These are phyloP conservation scores for Clavispora vitiphila DNA, from an alignment of 805 yeast genomes.

Conservation along the genomic window DNA sequence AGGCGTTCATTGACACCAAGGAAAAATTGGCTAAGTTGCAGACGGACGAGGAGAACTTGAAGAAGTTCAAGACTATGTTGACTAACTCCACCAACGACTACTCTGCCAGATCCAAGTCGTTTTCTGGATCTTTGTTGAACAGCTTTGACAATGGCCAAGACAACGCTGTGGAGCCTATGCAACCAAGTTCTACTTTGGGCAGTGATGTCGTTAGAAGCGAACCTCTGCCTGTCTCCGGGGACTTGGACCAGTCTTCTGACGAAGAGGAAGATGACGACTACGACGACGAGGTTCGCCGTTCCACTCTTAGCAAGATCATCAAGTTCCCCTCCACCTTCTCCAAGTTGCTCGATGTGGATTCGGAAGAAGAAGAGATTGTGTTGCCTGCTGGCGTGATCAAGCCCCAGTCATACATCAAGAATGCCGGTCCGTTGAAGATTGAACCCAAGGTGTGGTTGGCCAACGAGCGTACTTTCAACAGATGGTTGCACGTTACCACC, in stretches of 20 bases:
- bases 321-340: constrained; percentile 25
- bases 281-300: constrained; percentile 12
- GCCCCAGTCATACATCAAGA: constrained; percentile 75
- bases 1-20: constrained; percentile 65
- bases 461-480: constrained; percentile 92
- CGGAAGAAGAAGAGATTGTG: constrained; percentile 77
- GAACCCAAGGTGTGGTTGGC: constrained; percentile 99
- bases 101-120: constrained; percentile 36
- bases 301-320: constrained; percentile 17
- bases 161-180: constrained; percentile 1
- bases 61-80: constrained; percentile 38
- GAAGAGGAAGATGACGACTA: constrained; percentile 31
- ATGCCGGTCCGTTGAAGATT: constrained; percentile 87
- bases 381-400: constrained; percentile 86
- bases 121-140: constrained; percentile 30
- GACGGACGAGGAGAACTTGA: constrained; percentile 41
- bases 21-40: constrained; percentile 46
- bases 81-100: constrained; percentile 20
- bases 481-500: constrained; percentile 90
- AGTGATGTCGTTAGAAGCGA: constrained; percentile 9
- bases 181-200: not conserved
- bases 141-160: constrained; percentile 8
- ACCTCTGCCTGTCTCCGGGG: constrained; percentile 12
- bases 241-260: constrained; percentile 27
- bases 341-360: constrained; percentile 58